These are phyloP conservation scores for Annulohypoxylon maeteangense DNA, from an alignment of 495 filamentous ascomycete species.

Conservation along the genomic window DNA sequence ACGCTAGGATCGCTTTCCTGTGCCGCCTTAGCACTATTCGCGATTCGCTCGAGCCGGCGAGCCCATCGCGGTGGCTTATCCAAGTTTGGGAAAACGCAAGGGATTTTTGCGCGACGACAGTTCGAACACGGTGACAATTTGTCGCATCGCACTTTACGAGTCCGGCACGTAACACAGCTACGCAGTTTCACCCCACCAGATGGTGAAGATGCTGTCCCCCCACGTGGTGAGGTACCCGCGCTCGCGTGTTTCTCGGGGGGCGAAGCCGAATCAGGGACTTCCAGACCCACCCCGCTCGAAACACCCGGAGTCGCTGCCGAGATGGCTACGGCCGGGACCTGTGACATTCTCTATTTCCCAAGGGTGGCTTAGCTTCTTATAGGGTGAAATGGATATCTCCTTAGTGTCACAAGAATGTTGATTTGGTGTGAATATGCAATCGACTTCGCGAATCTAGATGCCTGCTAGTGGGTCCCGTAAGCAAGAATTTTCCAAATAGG, in stretches of 20 bases:
- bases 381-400: not conserved
- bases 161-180: slow-evolving; percentile 67
- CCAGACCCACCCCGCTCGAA: not conserved
- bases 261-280: not conserved
- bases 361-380: not conserved
- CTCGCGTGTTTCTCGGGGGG: slow-evolving; percentile 25
- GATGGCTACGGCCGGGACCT: not conserved
- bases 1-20: slow-evolving; percentile 36
- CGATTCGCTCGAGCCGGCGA: slow-evolving; percentile 54
- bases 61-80: slow-evolving; percentile 64
- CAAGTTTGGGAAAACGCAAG: slow-evolving; percentile 62
- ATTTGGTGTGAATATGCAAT: not conserved
- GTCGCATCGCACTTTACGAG: slow-evolving; percentile 71
- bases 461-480: slow-evolving; percentile 1
- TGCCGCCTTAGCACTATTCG: slow-evolving; percentile 36
- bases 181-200: slow-evolving; percentile 51
- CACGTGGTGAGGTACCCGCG: not conserved
- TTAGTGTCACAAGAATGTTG: not conserved
- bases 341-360: slow-evolving; percentile 10
- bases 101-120: slow-evolving; percentile 66
- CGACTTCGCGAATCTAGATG: not conserved
- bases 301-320: not conserved
- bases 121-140: slow-evolving; percentile 68
- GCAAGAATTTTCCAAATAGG: slow-evolving; percentile 1
- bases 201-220: not conserved